These are phyloP conservation scores for Rhytidiadelphus loreus DNA, from an alignment of 225 moss, liverwort and hornwort genomes.

Conservation along the genomic window DNA sequence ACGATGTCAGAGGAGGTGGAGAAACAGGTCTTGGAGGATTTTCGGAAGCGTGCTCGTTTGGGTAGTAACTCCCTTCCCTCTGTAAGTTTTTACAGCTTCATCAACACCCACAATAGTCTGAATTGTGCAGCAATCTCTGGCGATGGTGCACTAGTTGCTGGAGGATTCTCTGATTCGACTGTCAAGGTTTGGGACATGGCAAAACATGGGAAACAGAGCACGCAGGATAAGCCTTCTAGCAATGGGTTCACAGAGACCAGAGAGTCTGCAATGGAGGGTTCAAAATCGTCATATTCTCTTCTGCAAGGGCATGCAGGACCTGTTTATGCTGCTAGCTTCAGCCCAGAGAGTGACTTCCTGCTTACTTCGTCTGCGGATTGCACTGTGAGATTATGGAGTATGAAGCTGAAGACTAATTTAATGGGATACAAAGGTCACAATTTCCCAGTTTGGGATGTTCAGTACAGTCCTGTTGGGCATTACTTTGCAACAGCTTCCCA, in stretches of 20 bases:
- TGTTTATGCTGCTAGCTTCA: slow-evolving; percentile 90
- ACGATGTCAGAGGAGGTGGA: slow-evolving; percentile 78
- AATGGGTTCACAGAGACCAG: slow-evolving; percentile 55
- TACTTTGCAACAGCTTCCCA: slow-evolving; percentile 98
- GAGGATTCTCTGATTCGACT: slow-evolving; percentile 99
- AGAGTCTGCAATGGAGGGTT: slow-evolving; percentile 42
- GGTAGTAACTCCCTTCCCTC: slow-evolving; percentile 96
- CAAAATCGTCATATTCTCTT: slow-evolving; percentile 49
- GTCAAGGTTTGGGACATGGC: slow-evolving; percentile 99
- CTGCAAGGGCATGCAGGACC: slow-evolving; percentile 93
- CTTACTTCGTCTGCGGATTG: slow-evolving; percentile 89
- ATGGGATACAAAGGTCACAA: slow-evolving; percentile 93
- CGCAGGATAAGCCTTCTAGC: slow-evolving; percentile 36
- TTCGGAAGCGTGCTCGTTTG: slow-evolving; percentile 81
- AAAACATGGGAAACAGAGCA: slow-evolving; percentile 52
- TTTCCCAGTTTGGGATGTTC: slow-evolving; percentile 98
- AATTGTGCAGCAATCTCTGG: slow-evolving; percentile 88
- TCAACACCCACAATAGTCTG: slow-evolving; percentile 92
- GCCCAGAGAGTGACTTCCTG: slow-evolving; percentile 78
- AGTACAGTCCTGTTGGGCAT: slow-evolving; percentile 98
- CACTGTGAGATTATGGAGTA: slow-evolving; percentile 92
- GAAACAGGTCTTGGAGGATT: slow-evolving; percentile 78
- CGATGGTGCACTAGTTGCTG: slow-evolving; percentile 81
- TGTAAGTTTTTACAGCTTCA: slow-evolving; percentile 94
- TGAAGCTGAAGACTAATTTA: slow-evolving; percentile 83